These are phyloP conservation scores for Phialophora tarda DNA, from an alignment of 2,329 filamentous ascomycete species.

Conservation along the genomic window DNA sequence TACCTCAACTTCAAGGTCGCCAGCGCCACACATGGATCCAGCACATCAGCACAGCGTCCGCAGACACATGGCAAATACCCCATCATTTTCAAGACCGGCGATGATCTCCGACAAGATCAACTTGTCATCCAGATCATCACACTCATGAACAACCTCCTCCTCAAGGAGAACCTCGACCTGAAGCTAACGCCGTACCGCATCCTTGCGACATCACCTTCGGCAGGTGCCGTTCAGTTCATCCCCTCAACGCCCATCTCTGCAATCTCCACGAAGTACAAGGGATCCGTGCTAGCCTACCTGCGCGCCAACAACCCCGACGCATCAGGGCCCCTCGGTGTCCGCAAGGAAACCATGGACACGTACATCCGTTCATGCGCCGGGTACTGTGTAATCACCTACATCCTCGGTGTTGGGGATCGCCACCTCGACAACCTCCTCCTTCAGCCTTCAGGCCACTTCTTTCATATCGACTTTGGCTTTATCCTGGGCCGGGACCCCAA, in stretches of 20 bases:
- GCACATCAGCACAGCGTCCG: constrained; percentile 24
- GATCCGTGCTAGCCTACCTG: constrained; percentile 78
- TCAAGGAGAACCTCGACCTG: constrained; percentile 94
- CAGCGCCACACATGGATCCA: constrained; percentile 38
- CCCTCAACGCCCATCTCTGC: constrained; percentile 82
- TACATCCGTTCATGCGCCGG: constrained; percentile 96
- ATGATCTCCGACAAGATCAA: constrained; percentile 95
- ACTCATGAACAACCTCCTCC: constrained; percentile 92
- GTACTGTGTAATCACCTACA: constrained; percentile 98
- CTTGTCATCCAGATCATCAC: constrained; percentile 97
- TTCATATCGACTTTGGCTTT: constrained; percentile 98
- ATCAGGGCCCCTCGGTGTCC: constrained; percentile 78
- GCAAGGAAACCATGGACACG: constrained; percentile 90
- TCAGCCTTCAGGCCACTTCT: constrained; percentile 89
- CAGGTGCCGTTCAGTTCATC: constrained; percentile 92
- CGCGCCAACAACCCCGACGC: constrained; percentile 88
- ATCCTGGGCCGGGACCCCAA: constrained; percentile 97
- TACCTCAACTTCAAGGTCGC: constrained; percentile 88
- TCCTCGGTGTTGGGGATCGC: constrained; percentile 92
- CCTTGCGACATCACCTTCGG: constrained; percentile 85
- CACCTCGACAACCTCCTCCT: constrained; percentile 95
- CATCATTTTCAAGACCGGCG: constrained; percentile 95
- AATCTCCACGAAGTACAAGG: constrained; percentile 82
- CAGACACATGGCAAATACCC: constrained; percentile 73
- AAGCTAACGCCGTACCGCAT: constrained; percentile 97